A percentile compares a stretch with the other conserved stretches of the same genome.
These are phyloP conservation scores for Protomyces pachydermus DNA, from an alignment of 1,139 yeast genomes.

Conservation along the genomic window DNA sequence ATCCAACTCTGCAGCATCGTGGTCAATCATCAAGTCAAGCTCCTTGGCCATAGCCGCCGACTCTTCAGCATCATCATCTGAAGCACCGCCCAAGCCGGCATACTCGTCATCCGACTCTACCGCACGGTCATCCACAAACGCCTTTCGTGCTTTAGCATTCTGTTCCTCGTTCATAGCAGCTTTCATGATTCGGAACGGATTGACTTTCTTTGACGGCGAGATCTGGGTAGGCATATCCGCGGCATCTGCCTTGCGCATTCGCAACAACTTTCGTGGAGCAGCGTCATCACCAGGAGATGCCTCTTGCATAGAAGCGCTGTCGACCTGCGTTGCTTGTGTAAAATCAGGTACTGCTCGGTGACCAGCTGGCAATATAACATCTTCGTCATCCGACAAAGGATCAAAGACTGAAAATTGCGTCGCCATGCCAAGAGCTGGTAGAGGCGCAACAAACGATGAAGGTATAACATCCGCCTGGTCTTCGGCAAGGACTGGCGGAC, in stretches of 20 bases:
- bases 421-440: background rate
- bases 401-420: slow-evolving; percentile 29
- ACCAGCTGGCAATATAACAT: background rate
- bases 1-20: slow-evolving; percentile 12
- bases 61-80: slow-evolving; percentile 75
- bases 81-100: slow-evolving; percentile 82
- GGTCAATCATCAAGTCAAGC: slow-evolving; percentile 29
- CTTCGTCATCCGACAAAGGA: slow-evolving; percentile 26
- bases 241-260: slow-evolving; percentile 5
- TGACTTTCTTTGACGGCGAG: background rate
- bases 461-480: background rate
- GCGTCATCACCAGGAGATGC: background rate
- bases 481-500: background rate
- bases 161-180: slow-evolving; percentile 37
- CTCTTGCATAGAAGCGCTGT: background rate
- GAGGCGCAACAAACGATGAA: background rate
- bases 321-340: slow-evolving; percentile 23
- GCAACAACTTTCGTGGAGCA: background rate
- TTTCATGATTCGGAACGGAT: slow-evolving; percentile 13
- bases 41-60: slow-evolving; percentile 47
- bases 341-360: background rate
- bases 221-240: background rate
- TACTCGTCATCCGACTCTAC: slow-evolving; percentile 96
- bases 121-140: slow-evolving; percentile 79
- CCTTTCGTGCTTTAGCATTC: slow-evolving; percentile 49